Evolutionary conservation across 1,139 yeast species (phyloP).

Genomic region (Yamadazyma aaseri): DNA sequence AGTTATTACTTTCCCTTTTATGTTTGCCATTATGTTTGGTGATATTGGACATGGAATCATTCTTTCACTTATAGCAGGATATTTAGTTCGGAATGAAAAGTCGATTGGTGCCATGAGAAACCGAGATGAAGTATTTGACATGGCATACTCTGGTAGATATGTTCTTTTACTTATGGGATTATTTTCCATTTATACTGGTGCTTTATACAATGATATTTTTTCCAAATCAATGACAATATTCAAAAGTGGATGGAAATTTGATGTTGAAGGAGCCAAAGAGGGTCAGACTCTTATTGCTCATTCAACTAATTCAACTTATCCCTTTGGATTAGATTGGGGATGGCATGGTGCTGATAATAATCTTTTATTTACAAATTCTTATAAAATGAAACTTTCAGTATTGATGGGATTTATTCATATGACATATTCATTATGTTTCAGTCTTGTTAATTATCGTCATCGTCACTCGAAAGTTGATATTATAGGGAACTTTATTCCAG

Average conservation of each 20-base stretch:
- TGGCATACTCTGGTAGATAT: constrained; percentile 93
- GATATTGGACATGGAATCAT: constrained; percentile 95
- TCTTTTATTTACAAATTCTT: constrained; percentile 85
- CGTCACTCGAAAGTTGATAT: constrained; percentile 81
- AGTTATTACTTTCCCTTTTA: constrained; percentile 92
- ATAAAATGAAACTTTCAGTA: constrained; percentile 93
- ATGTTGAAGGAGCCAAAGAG: constrained; percentile 63
- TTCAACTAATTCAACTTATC: constrained; percentile 52
- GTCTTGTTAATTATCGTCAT: constrained; percentile 74
- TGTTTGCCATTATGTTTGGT: constrained; percentile 99
- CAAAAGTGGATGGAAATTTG: constrained; percentile 72
- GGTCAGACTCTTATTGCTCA: constrained; percentile 17
- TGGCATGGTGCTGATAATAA: constrained; percentile 98
- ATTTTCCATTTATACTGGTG: constrained; percentile 91
- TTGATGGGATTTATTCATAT: constrained; percentile 94
- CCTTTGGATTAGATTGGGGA: constrained; percentile 86
- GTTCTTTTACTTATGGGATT: constrained; percentile 87
- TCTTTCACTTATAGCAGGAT: constrained; percentile 67
- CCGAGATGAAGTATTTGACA: constrained; percentile 91
- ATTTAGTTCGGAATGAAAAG: constrained; percentile 68
- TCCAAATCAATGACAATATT: constrained; percentile 87
- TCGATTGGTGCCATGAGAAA: constrained; percentile 61
- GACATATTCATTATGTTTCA: constrained; percentile 86
- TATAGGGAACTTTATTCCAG: constrained; percentile 91
- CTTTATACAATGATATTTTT: constrained; percentile 88